These are phyloP conservation scores for Tetrahymena thermophila DNA, from an alignment of 73 alveolate species.

Conservation along the genomic window DNA sequence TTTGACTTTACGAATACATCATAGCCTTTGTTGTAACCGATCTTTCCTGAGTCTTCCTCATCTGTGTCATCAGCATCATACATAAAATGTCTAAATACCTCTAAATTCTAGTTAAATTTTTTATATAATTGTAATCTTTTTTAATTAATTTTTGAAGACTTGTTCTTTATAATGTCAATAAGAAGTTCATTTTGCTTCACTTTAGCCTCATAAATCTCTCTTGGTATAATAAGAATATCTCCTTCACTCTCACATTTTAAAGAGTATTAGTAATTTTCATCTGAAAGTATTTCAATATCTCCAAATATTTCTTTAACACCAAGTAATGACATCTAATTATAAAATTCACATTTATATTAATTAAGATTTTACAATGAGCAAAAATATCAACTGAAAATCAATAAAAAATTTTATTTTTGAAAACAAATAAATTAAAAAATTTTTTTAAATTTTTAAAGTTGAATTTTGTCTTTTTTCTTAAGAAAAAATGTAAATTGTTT, in stretches of 20 bases:
- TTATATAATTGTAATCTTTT: neutral
- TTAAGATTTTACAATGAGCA: too few species aligned
- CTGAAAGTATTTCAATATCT: neutral
- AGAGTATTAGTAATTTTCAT: neutral
- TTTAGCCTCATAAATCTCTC: neutral
- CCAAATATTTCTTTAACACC: neutral
- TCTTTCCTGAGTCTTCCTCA: neutral
- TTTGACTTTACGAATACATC: neutral
- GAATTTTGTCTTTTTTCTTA: too few species aligned
- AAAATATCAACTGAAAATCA: too few species aligned
- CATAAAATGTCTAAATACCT: neutral
- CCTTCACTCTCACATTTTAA: neutral
- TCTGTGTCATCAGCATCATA: neutral
- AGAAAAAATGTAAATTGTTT: too few species aligned
- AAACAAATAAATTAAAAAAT: too few species aligned
- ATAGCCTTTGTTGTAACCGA: neutral
- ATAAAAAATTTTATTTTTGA: too few species aligned
- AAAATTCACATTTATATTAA: neutral
- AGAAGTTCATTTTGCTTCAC: neutral
- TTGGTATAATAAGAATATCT: neutral
- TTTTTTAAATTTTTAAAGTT: too few species aligned
- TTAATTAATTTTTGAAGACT: neutral
- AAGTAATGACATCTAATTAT: neutral
- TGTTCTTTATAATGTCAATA: neutral
- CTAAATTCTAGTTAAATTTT: neutral